phyloP scores from a whole-genome alignment of 495 filamentous ascomycete genomes.

The Annulohypoxylon bovei region DNA sequence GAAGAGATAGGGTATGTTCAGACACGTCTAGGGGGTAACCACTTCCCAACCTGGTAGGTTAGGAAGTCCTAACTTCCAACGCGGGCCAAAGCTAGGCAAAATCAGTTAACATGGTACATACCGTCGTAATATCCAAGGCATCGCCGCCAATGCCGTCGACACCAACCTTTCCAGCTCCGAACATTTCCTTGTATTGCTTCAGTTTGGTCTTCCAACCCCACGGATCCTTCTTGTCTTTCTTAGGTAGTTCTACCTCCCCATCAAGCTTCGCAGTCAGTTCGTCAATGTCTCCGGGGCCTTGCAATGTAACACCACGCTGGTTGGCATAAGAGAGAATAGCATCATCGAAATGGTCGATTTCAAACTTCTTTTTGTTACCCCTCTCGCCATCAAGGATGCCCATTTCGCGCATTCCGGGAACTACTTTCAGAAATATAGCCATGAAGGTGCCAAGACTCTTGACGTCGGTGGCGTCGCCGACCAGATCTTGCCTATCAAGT shows the following conservation, averaged over 20 bases:
- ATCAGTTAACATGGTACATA: background rate
- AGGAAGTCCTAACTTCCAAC: background rate
- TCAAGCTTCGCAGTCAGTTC: slow-evolving; percentile 27
- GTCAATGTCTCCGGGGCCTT: slow-evolving; percentile 45
- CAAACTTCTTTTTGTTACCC: slow-evolving; percentile 25
- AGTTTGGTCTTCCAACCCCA: slow-evolving; percentile 38
- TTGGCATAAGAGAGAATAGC: slow-evolving; percentile 45
- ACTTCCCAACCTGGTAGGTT: background rate
- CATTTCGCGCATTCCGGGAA: background rate
- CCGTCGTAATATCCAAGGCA: slow-evolving; percentile 47
- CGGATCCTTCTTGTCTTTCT: slow-evolving; percentile 37
- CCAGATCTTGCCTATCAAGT: slow-evolving; percentile 44
- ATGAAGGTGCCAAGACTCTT: slow-evolving; percentile 48
- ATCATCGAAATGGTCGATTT: slow-evolving; percentile 35
- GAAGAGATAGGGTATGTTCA: background rate
- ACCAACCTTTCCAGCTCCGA: background rate
- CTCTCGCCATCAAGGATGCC: slow-evolving; percentile 7
- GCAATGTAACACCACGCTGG: slow-evolving; percentile 39
- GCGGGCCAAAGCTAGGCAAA: background rate
- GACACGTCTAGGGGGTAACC: background rate
- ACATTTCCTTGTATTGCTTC: slow-evolving; percentile 21
- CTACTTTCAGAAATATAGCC: slow-evolving; percentile 46
- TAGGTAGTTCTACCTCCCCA: slow-evolving; percentile 37
- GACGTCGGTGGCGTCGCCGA: slow-evolving; percentile 43
- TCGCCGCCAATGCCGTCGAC: slow-evolving; percentile 55